Evolutionary conservation across 2,329 filamentous ascomycete genomes (phyloP), one percentile per base, ranked within the genome.

Genomic region (Pseudocercospora eumusae): DNA sequence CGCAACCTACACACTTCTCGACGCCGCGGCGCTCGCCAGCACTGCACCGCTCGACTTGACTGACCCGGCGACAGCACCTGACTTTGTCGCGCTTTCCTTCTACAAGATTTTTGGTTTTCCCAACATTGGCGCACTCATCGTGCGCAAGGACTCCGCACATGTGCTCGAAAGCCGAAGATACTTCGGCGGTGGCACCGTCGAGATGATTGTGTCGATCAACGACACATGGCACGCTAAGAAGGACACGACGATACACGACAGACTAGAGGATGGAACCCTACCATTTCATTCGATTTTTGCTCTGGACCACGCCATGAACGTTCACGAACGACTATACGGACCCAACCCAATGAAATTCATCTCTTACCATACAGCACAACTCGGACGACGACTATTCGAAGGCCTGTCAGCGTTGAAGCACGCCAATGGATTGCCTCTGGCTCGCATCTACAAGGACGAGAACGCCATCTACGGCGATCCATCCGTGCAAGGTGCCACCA

Each of bases 101-200:
- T 88, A 88, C 75, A 88, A 88, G 73, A 86, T 88, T 66, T 88
- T 88, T 66, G 86, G 86, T 0, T 88, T 86, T 59, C 86, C n/a
- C 1, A 84, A 88, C 67, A 77, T 88, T 11, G 86, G 86, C 4
- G 85, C 82, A 0, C 72, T 88, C 9, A 77, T 88, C 28, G 82
- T 88, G 9, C 80, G 84, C 18, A 80, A 79, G 66, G 76, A 79
- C 10, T 84, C 86, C 0, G 82, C 82, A 0, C 80, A 85, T 63
- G 79, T 86, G 57, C 79, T 84, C 47, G 81, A 79, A 56, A 77
- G 80, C 59, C 78, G 85, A 44, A 82, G 79, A 63, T 90, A 88
- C 70, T 90, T 90, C 69, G 88, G 86, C 20, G 88, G 88, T 27
- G 88, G 87, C 9, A 90, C 88, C 1, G 84, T 87, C 40, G 81